A percentile compares a stretch with the other conserved stretches of the same genome.
These are phyloP conservation scores for Inga laurina DNA, from an alignment of 306 rosid genomes.

Conservation along the genomic window DNA sequence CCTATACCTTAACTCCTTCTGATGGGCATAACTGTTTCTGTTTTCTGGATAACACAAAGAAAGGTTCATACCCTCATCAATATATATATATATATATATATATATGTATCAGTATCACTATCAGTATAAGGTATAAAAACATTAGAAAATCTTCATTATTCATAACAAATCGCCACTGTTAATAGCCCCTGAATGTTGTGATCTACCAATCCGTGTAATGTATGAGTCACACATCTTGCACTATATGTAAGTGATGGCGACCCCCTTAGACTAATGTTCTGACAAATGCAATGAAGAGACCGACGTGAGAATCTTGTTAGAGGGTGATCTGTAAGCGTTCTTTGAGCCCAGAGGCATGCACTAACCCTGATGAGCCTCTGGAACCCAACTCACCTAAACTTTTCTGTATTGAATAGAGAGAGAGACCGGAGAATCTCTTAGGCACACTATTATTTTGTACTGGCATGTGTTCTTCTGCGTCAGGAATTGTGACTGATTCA, in stretches of 20 bases:
- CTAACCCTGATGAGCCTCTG: too few species aligned
- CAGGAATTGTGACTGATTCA: background rate
- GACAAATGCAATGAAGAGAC: background rate
- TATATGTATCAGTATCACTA: too few species aligned
- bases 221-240: background rate
- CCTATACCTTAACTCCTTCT: background rate
- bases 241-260: background rate
- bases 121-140: background rate
- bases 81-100: too few species aligned
- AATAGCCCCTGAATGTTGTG: background rate
- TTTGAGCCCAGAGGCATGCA: too few species aligned
- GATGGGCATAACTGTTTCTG: background rate
- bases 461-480: background rate
- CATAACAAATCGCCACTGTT: background rate
- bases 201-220: background rate
- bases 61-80: background rate
- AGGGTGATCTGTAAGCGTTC: too few species aligned
- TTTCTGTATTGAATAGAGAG: too few species aligned
- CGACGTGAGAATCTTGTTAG: too few species aligned
- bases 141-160: too few species aligned
- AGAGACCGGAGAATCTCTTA: background rate
- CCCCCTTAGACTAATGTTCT: background rate
- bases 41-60: background rate
- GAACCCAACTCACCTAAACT: too few species aligned
- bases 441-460: background rate